These are phyloP conservation scores for Pseudoturritis turrita DNA, from an alignment of 345 rosid species.

Conservation along the genomic window DNA sequence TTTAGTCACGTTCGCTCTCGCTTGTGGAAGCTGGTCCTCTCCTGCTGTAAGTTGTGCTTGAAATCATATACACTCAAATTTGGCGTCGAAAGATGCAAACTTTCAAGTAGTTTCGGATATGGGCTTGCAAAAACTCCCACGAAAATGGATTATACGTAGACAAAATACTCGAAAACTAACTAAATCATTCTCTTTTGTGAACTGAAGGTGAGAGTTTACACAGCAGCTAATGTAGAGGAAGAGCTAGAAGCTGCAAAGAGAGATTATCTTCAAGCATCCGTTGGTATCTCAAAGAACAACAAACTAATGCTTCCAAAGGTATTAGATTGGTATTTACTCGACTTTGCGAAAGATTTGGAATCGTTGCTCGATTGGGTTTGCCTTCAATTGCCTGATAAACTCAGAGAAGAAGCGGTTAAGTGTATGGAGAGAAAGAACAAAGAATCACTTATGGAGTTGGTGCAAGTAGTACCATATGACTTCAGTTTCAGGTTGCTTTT, in stretches of 20 bases:
- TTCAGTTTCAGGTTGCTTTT: slow-evolving; percentile 75
- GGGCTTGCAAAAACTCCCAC: not conserved
- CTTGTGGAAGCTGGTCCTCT: slow-evolving; percentile 96
- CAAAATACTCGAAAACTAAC: not conserved
- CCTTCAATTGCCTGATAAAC: slow-evolving; percentile 66
- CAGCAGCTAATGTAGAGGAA: slow-evolving; percentile 63
- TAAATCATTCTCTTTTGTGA: not conserved
- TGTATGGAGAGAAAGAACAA: slow-evolving; percentile 48
- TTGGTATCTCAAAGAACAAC: slow-evolving; percentile 63
- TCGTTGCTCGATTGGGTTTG: slow-evolving; percentile 86
- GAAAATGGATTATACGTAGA: not conserved
- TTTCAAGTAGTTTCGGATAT: not conserved
- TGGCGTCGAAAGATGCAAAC: not conserved
- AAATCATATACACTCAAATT: not conserved
- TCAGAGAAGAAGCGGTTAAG: slow-evolving; percentile 53
- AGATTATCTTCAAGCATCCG: slow-evolving; percentile 79
- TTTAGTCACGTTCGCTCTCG: slow-evolving; percentile 75
- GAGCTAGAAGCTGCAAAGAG: slow-evolving; percentile 75
- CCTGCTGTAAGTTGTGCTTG: slow-evolving; percentile 66
- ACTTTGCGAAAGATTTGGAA: slow-evolving; percentile 77
- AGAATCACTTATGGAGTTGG: slow-evolving; percentile 46
- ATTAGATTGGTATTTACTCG: slow-evolving; percentile 85
- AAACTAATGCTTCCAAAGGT: slow-evolving; percentile 76
- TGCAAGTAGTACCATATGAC: slow-evolving; percentile 77
- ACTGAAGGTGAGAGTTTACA: slow-evolving; percentile 78